Conservation (phyloP, 1,284 basidiomycete genomes). For the Puccinia triticina region DNA sequence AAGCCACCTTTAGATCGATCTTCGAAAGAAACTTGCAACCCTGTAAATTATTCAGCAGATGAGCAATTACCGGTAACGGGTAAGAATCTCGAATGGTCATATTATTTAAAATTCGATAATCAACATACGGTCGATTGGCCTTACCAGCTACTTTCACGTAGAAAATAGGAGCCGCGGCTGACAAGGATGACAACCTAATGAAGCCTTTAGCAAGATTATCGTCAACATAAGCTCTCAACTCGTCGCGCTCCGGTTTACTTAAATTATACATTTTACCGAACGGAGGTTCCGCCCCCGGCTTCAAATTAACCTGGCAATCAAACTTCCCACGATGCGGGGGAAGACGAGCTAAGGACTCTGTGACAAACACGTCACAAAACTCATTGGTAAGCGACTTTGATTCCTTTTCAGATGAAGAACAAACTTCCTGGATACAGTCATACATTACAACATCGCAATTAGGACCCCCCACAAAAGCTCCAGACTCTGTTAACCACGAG, state of each 20-base stretch:
- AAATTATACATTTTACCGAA: constrained; percentile 8
- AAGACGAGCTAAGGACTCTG: background rate
- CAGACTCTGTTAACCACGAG: background rate
- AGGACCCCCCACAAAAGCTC: background rate
- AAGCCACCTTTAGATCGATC: constrained; percentile 21
- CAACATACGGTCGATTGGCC: constrained; percentile 19
- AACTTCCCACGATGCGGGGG: background rate
- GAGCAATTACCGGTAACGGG: constrained; percentile 18
- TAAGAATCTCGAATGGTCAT: constrained; percentile 30
- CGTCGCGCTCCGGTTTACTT: background rate
- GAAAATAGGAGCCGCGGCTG: constrained; percentile 31
- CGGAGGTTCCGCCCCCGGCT: background rate
- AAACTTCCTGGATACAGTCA: background rate
- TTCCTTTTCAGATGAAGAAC: background rate
- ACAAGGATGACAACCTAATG: constrained; percentile 18
- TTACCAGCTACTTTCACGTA: constrained; percentile 18
- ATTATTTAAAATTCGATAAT: constrained; percentile 15
- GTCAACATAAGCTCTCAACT: constrained; percentile 5
- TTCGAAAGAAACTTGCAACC: constrained; percentile 13
- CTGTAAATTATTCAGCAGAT: background rate
- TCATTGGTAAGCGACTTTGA: background rate
- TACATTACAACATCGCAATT: background rate
- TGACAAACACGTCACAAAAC: background rate
- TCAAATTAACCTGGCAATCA: constrained; percentile 1
- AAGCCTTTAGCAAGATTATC: constrained; percentile 5